A percentile compares a stretch with the other conserved stretches of the same genome.
These are phyloP conservation scores for Diplocarpon mali DNA, from an alignment of 2,329 filamentous ascomycete genomes.

Conservation along the genomic window DNA sequence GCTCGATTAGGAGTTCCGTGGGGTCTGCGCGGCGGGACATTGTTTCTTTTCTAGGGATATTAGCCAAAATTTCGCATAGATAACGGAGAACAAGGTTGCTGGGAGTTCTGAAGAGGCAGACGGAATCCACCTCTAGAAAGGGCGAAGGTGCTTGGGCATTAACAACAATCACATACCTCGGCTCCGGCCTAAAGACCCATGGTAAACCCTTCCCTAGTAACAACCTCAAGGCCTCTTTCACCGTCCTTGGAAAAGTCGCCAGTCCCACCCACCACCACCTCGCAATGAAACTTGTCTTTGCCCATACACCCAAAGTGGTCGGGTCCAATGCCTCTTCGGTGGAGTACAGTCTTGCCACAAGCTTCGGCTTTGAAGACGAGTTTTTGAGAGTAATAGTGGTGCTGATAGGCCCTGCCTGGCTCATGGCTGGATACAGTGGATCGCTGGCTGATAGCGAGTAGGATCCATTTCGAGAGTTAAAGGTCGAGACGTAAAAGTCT, in stretches of 20 bases:
- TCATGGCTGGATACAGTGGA: constrained; percentile 32
- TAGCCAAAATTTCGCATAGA: no score
- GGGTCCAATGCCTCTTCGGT: constrained; percentile 40
- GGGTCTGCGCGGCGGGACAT: constrained; percentile 41
- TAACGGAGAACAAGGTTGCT: no score
- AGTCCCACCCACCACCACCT: constrained; percentile 60
- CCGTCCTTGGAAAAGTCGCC: constrained; percentile 53
- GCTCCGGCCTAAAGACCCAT: constrained; percentile 56
- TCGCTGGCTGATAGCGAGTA: constrained; percentile 42
- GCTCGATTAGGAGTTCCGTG: constrained; percentile 38
- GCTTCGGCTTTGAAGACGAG: constrained; percentile 41
- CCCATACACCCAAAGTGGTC: constrained; percentile 30
- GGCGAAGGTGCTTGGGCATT: no score
- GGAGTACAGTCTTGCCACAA: constrained; percentile 50
- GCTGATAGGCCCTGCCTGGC: constrained; percentile 36
- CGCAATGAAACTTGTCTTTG: constrained; percentile 37
- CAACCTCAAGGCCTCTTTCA: constrained; percentile 46
- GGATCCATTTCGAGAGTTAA: constrained; percentile 50
- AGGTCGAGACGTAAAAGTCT: constrained; percentile 67
- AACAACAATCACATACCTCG: constrained; percentile 27
- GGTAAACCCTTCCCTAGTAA: constrained; percentile 46
- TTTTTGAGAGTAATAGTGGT: constrained; percentile 53
- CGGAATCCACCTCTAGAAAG: no score
- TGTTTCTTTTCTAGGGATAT: constrained; percentile 31
- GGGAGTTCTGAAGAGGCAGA: no score